Evolutionary conservation across 1,284 basidiomycete species (phyloP), one percentile per base, ranked within the genome.

Genomic region (Sporisorium graminicola): DNA sequence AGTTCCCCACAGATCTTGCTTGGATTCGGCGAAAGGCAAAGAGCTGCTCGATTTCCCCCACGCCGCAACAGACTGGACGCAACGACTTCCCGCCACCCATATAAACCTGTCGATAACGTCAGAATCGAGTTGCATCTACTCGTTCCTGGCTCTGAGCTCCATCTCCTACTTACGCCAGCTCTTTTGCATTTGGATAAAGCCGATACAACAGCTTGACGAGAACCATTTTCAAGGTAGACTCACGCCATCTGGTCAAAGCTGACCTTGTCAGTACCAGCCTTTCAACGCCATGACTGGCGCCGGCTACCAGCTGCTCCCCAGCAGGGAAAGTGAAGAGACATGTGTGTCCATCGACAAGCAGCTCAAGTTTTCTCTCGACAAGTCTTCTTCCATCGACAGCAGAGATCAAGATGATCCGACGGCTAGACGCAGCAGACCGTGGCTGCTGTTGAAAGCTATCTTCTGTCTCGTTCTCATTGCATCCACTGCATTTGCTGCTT

Each of bases 291-390:
- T 73, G 70, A 63, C 61, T 35, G 60, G 59, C 53, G 61, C 70
- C 27, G 60, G 63, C 63, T 75, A 75, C 50, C 63, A 63, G 33
- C 60, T 58, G 47, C 26, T 75, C n/a, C 67, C 67, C 16, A 63
- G 57, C 47, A 50, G 64, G 29, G 73, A 70, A 12, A 70, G 73
- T 57, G 49, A 75, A 33, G 73, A 75, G 31, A 75, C 73, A 35
- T 57, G 46, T 26, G 52, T 70, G 4, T 65, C 64, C 16, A 51
- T 56, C 5, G 52, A 63, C 4, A 43, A 20, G 9, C 50, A 70
- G 3, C 31, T 47, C 22, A 70, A 63, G 33, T 5, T 18, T 10
- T 18, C 31, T 3, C 55, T n/a, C 24, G 51, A 63, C 16, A 61
- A 63, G 26, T 27, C 22, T n/a, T 16, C 20, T 55, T 5, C 26